Evolutionary conservation across 2,329 filamentous ascomycete species (phyloP), one percentile per base, ranked within the genome.

Genomic region (Cytospora mali): DNA sequence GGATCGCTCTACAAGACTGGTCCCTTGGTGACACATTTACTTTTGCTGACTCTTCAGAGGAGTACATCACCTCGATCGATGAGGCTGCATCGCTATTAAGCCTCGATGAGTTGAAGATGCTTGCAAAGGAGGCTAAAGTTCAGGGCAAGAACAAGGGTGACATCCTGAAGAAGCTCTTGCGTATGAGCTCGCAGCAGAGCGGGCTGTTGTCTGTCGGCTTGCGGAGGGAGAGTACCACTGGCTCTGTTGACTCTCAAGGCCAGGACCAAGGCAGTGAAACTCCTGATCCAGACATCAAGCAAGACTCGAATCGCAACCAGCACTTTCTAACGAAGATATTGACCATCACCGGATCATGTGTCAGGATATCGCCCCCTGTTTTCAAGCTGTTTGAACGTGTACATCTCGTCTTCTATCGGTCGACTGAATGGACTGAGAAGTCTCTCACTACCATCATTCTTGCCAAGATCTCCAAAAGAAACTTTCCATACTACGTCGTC

Each of bases 401-500:
- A 0, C 95, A 98, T 76, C 79, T 99, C 2, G 93, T 99, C 29
- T 99, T 97, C 74, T 98, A 98, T 74, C 85, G 94, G 63, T 97
- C 93, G 11, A 96, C 92, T 0, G 91, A 97, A 73, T 99, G 95
- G 95, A 96, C 93, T 0, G 94, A 98, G 70, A 98, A 97, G 74
- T 97, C 94, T 1, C 79, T 99, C 16, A 98, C 92, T 1, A 94
- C 93, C 0, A 94, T 98, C 59, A 97, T 99, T 51, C 82, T 99
- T 6, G 92, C 95, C 9, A 93, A 94, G 67, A 96, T 96, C 62
- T 91, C 93, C 2, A 85, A 88, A 50, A 84, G 92, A 39, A 95
- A 93, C 72, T 99, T 97, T 67, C 93, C 94, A 0, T 81, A 89
- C 3, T 99, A 97, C 71, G 85, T 98, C 25, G 93, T 98, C 6